Conservation (phyloP, 768 basidiomycete genomes). For the Auricularia sp. region DNA sequence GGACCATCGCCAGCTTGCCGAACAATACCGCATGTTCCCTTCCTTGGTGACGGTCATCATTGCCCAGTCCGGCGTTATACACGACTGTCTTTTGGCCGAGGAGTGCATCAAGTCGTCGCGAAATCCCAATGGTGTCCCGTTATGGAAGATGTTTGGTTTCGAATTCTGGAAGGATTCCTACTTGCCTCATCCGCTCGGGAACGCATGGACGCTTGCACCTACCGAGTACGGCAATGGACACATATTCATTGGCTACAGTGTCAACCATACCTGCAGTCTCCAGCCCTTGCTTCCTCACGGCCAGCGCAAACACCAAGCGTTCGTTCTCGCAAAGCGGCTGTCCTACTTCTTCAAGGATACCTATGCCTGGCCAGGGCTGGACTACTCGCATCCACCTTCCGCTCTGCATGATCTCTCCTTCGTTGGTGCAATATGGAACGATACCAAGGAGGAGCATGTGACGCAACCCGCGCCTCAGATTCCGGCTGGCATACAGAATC, state of each 20-base stretch:
- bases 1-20: not conserved
- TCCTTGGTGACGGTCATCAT: conserved; percentile 1
- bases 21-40: conserved; percentile 1
- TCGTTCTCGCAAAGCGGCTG: conserved; percentile 5
- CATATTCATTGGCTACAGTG: conserved; percentile 7
- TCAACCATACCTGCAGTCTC: conserved; percentile 5
- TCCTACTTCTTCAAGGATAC: not conserved
- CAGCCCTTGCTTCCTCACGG: not conserved
- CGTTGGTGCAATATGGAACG: not conserved
- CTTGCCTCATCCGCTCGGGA: not conserved
- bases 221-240: conserved; percentile 2
- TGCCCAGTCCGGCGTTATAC: not conserved
- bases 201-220: conserved; percentile 5
- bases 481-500: not conserved
- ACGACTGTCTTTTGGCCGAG: not conserved
- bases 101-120: conserved; percentile 4
- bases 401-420: not conserved
- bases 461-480: not conserved
- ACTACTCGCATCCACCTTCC: not conserved
- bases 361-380: not conserved
- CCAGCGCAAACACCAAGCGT: conserved; percentile 5
- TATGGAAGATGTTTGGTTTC: conserved; percentile 5
- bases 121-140: conserved; percentile 1
- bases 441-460: not conserved
- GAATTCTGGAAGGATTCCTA: conserved; percentile 2